Percentiles rank a stretch among this genome's conserved stretches.
These are phyloP conservation scores for Schrenkiella parvula DNA, from an alignment of 345 rosid species.

Conservation along the genomic window DNA sequence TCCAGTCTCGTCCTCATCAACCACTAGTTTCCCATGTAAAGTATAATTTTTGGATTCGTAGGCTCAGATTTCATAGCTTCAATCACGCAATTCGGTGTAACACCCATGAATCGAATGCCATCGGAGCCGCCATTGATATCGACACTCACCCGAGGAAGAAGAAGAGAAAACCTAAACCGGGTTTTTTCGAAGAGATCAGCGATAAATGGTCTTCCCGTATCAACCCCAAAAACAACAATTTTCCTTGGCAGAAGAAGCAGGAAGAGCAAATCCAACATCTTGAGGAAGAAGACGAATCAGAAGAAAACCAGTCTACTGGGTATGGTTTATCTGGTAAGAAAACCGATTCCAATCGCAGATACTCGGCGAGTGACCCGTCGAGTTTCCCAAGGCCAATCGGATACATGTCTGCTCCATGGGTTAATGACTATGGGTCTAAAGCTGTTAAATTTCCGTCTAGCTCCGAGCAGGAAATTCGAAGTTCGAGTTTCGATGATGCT, in stretches of 20 bases:
- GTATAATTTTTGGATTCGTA: not conserved
- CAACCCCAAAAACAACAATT: conserved; percentile 43
- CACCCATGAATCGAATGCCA: conserved; percentile 11
- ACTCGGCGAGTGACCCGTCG: conserved; percentile 27
- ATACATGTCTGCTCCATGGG: conserved; percentile 62
- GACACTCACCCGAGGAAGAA: conserved; percentile 32
- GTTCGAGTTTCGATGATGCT: not conserved
- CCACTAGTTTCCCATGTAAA: not conserved
- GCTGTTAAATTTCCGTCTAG: conserved; percentile 17
- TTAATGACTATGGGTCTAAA: conserved; percentile 45
- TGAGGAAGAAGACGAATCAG: conserved; percentile 13
- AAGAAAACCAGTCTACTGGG: conserved; percentile 25
- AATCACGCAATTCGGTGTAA: conserved; percentile 27
- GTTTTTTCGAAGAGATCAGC: conserved; percentile 65
- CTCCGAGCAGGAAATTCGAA: conserved; percentile 16
- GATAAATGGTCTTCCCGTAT: conserved; percentile 64
- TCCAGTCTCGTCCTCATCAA: conserved; percentile 18
- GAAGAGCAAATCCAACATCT: conserved; percentile 21
- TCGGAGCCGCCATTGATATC: conserved; percentile 25
- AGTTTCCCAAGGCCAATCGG: conserved; percentile 31
- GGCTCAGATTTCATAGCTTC: conserved; percentile 28
- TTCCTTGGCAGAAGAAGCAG: conserved; percentile 73
- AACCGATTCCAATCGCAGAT: conserved; percentile 17
- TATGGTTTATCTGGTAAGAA: conserved; percentile 19
- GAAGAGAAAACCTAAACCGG: conserved; percentile 64